These are phyloP conservation scores for Tilletia walkeri DNA, from an alignment of 1,284 basidiomycete genomes.

Conservation along the genomic window DNA sequence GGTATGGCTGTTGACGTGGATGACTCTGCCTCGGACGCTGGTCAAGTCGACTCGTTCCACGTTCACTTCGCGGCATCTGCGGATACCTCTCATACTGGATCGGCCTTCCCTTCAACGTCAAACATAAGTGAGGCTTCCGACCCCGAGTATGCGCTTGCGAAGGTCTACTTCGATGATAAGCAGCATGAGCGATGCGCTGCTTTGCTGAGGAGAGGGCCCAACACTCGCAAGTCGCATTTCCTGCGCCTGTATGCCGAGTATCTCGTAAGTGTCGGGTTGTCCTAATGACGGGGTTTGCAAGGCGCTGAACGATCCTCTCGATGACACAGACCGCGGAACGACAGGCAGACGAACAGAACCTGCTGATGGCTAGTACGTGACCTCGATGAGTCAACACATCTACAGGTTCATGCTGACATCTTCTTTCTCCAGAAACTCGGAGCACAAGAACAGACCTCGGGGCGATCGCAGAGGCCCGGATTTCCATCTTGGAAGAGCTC, in stretches of 20 bases:
- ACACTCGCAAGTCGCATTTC: conserved; percentile 67
- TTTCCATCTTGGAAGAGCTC: conserved; percentile 44
- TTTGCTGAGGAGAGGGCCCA: conserved; percentile 31
- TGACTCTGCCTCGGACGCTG: conserved; percentile 30
- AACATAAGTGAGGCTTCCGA: conserved; percentile 40
- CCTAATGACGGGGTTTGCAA: too few relatives aligned
- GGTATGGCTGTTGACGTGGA: conserved; percentile 26
- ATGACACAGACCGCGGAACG: conserved; percentile 33
- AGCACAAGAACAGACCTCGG: conserved; percentile 33
- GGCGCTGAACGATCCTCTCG: neutral
- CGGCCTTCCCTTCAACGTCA: neutral
- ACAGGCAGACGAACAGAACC: conserved; percentile 41
- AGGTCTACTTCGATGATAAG: conserved; percentile 72
- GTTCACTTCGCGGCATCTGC: conserved; percentile 28
- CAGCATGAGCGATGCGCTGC: conserved; percentile 75
- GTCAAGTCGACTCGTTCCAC: conserved; percentile 29
- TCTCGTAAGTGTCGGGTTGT: conserved; percentile 65
- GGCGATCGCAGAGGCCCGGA: conserved; percentile 30
- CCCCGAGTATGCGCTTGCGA: conserved; percentile 68
- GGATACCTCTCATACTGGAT: conserved; percentile 12
- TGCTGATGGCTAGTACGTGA: conserved; percentile 30
- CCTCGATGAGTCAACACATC: neutral
- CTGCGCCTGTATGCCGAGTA: conserved; percentile 77
- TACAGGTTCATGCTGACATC: neutral
- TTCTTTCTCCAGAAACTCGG: neutral